Base-by-base conservation (phyloP, 257 asterid species). In the Penstemon barbatus region DNA sequence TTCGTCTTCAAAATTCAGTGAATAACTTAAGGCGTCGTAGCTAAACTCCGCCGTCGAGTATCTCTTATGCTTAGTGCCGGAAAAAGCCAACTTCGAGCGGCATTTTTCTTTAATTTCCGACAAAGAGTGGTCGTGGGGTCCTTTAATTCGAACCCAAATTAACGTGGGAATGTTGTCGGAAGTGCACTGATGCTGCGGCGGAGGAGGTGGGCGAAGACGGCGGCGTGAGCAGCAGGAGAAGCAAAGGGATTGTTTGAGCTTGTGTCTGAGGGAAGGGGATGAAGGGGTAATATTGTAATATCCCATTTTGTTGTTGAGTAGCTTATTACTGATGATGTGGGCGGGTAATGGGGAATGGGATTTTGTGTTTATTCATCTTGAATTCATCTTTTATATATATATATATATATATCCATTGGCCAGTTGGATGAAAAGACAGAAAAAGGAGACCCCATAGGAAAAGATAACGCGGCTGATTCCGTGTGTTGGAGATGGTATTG, bases 1-100 rank as follows among this genome's bases (percentile, higher is more conserved):
- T 9, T 86, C 87, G 49, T 90, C 96, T 69, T 85, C 92, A 45
- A 90, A 90, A 79, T 87, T 90, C 82, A 84, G 71, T 5, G 94
- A 73, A 61, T 90, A 90, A 70, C 96, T 88, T 80, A 87, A 40
- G 11, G 97, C 94, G 56, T 90, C 96, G 73, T 90, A 87, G 25
- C 91, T 73, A 68, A 82, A 88, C 61, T 84, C 91, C 25, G 87
- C 78, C 46, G 94, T 73, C 0, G 83, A 66, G 46, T 68, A 79
- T 6, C 81, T 79, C 80, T 69, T 79, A 1, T 80, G 85, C 71
- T 74, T 85, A 1, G 42, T 44, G 0, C 78, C 79, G 2, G 64
- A 12, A 5, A 83, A 44, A 13, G 86, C 83, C 61, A 85, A 66
- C 64, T 84, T n/a, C 10, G 84, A 40, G 36, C 81, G 55, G 63